Conservation (phyloP, 2,329 filamentous ascomycete genomes). For the Fusarium mangiferae region DNA sequence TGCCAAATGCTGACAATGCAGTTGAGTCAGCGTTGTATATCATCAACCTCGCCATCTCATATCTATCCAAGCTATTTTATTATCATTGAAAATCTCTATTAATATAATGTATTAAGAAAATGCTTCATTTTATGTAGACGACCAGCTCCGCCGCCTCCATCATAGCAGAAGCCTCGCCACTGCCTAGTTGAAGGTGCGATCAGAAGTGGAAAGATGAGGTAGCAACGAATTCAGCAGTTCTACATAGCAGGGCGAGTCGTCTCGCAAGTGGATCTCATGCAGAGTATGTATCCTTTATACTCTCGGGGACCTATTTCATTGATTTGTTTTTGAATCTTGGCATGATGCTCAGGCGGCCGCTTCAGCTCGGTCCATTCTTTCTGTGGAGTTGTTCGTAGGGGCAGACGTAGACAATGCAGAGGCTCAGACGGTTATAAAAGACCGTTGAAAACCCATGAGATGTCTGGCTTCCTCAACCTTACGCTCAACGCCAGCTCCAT, state of each 20-base stretch:
- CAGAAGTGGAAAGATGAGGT: background rate
- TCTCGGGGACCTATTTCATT: background rate
- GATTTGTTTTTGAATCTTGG: background rate
- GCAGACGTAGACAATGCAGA: accelerated
- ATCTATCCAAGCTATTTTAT: too few relatives aligned
- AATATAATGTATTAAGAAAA: too few relatives aligned
- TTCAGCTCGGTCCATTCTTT: accelerated
- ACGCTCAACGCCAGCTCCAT: background rate
- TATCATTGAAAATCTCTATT: too few relatives aligned
- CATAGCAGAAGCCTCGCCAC: background rate
- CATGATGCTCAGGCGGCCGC: background rate
- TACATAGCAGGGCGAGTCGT: accelerated
- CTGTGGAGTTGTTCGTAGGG: background rate
- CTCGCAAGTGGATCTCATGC: background rate
- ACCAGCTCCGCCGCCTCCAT: background rate
- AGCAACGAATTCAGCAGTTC: accelerated
- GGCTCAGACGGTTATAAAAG: background rate
- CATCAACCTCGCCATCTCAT: background rate
- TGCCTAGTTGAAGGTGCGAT: background rate
- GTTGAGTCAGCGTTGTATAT: background rate
- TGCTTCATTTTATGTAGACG: too few relatives aligned
- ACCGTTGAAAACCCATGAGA: too few relatives aligned
- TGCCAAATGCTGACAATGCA: background rate
- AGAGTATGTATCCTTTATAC: background rate
- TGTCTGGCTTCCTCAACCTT: too few relatives aligned